Conservation (phyloP, 306 rosid species). For the Dicorynia guianensis region DNA sequence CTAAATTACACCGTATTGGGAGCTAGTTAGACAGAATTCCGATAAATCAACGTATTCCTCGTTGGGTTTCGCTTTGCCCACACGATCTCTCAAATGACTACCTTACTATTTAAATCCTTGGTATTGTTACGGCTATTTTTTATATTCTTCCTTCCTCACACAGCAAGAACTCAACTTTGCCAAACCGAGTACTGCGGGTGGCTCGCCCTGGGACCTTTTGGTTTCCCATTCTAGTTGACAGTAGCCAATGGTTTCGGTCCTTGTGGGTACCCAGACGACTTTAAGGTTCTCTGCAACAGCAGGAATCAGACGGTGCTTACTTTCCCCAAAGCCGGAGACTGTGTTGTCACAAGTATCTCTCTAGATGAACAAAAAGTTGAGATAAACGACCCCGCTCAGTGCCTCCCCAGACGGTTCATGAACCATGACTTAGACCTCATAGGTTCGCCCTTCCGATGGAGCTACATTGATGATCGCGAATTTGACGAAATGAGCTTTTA, state of each 20-base stretch:
- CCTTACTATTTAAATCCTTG: slow-evolving; percentile 17
- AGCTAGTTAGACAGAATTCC: not conserved
- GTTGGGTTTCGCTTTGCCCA: not conserved
- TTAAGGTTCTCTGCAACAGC: slow-evolving; percentile 32
- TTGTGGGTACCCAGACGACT: slow-evolving; percentile 31
- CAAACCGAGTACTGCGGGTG: not conserved
- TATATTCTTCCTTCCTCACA: slow-evolving; percentile 13
- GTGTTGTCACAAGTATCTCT: slow-evolving; percentile 15
- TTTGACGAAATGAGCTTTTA: not conserved
- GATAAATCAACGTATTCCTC: not conserved
- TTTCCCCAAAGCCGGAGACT: not conserved
- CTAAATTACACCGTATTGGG: not conserved
- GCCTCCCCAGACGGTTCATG: slow-evolving; percentile 40
- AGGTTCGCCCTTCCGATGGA: slow-evolving; percentile 1
- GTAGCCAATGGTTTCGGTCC: not conserved
- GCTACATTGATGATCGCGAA: not conserved
- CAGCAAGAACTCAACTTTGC: slow-evolving; percentile 34
- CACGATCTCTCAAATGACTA: slow-evolving; percentile 30
- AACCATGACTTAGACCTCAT: not conserved
- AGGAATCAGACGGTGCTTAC: not conserved
- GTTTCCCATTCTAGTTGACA: slow-evolving; percentile 49
- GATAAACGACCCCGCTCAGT: slow-evolving; percentile 33
- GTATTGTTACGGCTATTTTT: not conserved
- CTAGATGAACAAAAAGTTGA: not conserved
- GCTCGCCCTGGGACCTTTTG: not conserved